Evolutionary conservation across 495 filamentous ascomycete species (phyloP).

Genomic region (Aspergillus hancockii): DNA sequence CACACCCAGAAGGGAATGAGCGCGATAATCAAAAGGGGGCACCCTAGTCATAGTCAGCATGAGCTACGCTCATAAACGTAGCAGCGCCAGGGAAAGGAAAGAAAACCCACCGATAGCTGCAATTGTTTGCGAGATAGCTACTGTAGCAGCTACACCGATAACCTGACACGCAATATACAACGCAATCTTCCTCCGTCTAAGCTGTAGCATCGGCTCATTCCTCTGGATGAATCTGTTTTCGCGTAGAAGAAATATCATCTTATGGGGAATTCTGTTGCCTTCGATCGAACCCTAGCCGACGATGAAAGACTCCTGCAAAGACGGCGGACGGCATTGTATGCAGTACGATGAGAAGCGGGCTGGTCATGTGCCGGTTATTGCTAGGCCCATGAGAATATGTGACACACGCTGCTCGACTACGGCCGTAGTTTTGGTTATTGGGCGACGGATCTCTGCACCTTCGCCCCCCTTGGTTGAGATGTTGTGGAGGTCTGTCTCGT

Average conservation of each 20-base stretch:
- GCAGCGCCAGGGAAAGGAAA: neutral
- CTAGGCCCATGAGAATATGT: slow-evolving; percentile 75
- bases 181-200: slow-evolving; percentile 54
- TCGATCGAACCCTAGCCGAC: slow-evolving; percentile 74
- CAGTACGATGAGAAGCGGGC: slow-evolving; percentile 72
- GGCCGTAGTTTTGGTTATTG: slow-evolving; percentile 53
- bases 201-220: slow-evolving; percentile 57
- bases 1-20: slow-evolving; percentile 69
- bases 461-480: slow-evolving; percentile 51
- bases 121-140: slow-evolving; percentile 87
- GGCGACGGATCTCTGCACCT: slow-evolving; percentile 53
- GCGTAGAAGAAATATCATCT: slow-evolving; percentile 63
- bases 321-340: slow-evolving; percentile 78
- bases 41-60: slow-evolving; percentile 30
- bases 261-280: slow-evolving; percentile 71
- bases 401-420: slow-evolving; percentile 84
- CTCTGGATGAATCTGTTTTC: slow-evolving; percentile 60
- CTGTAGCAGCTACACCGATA: slow-evolving; percentile 70
- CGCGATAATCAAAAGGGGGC: slow-evolving; percentile 75
- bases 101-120: slow-evolving; percentile 65
- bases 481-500: slow-evolving; percentile 59
- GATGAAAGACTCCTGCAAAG: slow-evolving; percentile 80
- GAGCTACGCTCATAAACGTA: neutral
- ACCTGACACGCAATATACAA: slow-evolving; percentile 73
- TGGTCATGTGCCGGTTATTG: slow-evolving; percentile 82